Percentiles rank a stretch among this genome's conserved stretches.
Evolutionary conservation across 257 asterid genomes (phyloP).

Genomic region (Thymus quinquecostatus): DNA sequence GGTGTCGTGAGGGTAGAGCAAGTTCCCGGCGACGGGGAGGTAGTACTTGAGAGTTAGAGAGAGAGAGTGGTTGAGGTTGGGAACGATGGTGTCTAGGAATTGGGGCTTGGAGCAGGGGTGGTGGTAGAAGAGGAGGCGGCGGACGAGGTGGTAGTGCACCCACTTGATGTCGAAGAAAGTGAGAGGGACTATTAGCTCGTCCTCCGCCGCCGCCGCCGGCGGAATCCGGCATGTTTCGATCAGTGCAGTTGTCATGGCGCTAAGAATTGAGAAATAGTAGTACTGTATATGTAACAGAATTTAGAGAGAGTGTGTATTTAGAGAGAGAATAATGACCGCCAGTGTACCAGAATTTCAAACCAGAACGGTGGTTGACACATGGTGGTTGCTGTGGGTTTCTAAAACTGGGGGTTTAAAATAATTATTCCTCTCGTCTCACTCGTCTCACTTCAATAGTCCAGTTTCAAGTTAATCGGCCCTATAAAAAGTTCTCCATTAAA

Average conservation of each 20-base stretch:
- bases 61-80: slow-evolving; percentile 38
- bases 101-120: slow-evolving; percentile 31
- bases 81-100: slow-evolving; percentile 34
- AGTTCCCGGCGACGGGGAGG: slow-evolving; percentile 42
- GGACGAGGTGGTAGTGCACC: slow-evolving; percentile 41
- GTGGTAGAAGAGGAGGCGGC: slow-evolving; percentile 49
- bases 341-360: neutral
- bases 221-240: slow-evolving; percentile 17
- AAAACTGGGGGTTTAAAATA: no score
- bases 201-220: slow-evolving; percentile 19
- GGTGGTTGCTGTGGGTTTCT: neutral
- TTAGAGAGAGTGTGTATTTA: neutral
- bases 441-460: no score
- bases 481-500: no score
- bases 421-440: no score
- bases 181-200: slow-evolving; percentile 28
- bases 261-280: neutral
- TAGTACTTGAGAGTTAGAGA: slow-evolving; percentile 53
- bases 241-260: slow-evolving; percentile 21
- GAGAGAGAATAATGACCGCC: neutral
- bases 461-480: no score
- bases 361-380: neutral
- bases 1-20: slow-evolving; percentile 10
- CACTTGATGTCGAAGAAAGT: slow-evolving; percentile 34
- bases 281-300: no score